Evolutionary conservation across 2,329 filamentous ascomycete species (phyloP).

Genomic region (Alternaria sp.): DNA sequence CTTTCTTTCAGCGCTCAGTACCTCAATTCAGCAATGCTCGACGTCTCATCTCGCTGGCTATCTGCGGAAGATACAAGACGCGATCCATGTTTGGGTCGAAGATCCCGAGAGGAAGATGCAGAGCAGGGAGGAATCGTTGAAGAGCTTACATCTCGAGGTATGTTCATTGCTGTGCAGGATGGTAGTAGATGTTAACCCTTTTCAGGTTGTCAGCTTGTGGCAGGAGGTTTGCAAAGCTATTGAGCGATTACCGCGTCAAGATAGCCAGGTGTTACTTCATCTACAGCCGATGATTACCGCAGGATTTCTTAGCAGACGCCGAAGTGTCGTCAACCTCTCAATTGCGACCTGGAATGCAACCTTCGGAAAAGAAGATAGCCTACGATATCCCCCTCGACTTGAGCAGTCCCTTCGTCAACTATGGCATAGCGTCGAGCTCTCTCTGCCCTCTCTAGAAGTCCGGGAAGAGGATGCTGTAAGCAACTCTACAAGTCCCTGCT

Average conservation of each 20-base stretch:
- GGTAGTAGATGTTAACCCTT: slow-evolving; percentile 20
- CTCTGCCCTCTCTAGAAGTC: slow-evolving; percentile 59
- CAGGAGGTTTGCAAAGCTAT: slow-evolving; percentile 61
- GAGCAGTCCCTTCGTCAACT: slow-evolving; percentile 70
- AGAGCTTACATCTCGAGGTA: slow-evolving; percentile 39
- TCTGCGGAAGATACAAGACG: slow-evolving; percentile 68
- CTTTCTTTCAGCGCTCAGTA: slow-evolving; percentile 64
- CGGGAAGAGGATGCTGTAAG: slow-evolving; percentile 50
- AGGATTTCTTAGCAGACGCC: slow-evolving; percentile 63
- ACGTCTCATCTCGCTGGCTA: slow-evolving; percentile 63
- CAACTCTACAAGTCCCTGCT: slow-evolving; percentile 49
- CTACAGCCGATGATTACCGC: slow-evolving; percentile 62
- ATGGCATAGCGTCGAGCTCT: slow-evolving; percentile 62
- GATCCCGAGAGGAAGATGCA: slow-evolving; percentile 58
- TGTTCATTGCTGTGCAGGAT: background rate
- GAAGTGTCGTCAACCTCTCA: slow-evolving; percentile 60
- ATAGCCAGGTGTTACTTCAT: slow-evolving; percentile 64
- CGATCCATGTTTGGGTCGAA: slow-evolving; percentile 70
- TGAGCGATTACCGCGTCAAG: slow-evolving; percentile 66
- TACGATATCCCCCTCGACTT: slow-evolving; percentile 73
- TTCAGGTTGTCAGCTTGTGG: slow-evolving; percentile 52
- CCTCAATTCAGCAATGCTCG: slow-evolving; percentile 52
- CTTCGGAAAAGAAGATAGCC: slow-evolving; percentile 67
- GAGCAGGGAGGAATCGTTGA: slow-evolving; percentile 29
- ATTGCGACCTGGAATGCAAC: slow-evolving; percentile 74